Evolutionary conservation across 768 basidiomycete genomes (phyloP).

Genomic region (Tricholoma saponaceum): DNA sequence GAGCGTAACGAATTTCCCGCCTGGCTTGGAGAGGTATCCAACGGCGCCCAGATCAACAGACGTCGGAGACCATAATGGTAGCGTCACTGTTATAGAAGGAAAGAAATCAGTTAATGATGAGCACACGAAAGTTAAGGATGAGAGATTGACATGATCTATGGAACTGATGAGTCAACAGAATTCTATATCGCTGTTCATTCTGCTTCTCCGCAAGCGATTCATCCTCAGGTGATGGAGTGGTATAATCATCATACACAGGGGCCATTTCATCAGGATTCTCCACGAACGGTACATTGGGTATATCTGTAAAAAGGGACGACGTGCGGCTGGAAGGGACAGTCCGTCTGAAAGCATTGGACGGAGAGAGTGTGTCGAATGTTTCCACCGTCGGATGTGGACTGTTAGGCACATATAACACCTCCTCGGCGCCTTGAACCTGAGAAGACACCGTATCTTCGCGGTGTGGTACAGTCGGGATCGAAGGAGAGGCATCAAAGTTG

Average conservation of each 20-base stretch:
- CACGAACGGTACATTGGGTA: conserved; percentile 22
- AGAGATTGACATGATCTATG: conserved; percentile 56
- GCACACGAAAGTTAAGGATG: not conserved
- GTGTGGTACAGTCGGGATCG: conserved; percentile 17
- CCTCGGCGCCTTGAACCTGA: conserved; percentile 31
- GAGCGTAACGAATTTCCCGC: conserved; percentile 67
- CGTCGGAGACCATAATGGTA: conserved; percentile 71
- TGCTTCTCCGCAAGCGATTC: conserved; percentile 35
- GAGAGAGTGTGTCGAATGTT: not conserved
- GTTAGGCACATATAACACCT: conserved; percentile 35
- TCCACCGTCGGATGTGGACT: not conserved
- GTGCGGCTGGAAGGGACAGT: conserved; percentile 21
- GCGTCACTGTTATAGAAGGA: conserved; percentile 37
- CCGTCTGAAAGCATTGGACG: not conserved
- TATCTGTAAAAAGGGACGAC: conserved; percentile 27
- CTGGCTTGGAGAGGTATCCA: conserved; percentile 65
- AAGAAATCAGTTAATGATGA: not conserved
- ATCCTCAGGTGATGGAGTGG: conserved; percentile 35
- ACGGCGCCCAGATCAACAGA: conserved; percentile 65
- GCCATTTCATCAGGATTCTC: conserved; percentile 17
- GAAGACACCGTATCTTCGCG: conserved; percentile 31
- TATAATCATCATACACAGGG: conserved; percentile 38
- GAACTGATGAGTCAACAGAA: conserved; percentile 63
- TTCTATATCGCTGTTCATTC: conserved; percentile 66
- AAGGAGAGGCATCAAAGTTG: conserved; percentile 1